Evolutionary conservation across 371 early-diverging fungal genomes (phyloP).

Genomic region (Apophysomyces ossiformis): DNA sequence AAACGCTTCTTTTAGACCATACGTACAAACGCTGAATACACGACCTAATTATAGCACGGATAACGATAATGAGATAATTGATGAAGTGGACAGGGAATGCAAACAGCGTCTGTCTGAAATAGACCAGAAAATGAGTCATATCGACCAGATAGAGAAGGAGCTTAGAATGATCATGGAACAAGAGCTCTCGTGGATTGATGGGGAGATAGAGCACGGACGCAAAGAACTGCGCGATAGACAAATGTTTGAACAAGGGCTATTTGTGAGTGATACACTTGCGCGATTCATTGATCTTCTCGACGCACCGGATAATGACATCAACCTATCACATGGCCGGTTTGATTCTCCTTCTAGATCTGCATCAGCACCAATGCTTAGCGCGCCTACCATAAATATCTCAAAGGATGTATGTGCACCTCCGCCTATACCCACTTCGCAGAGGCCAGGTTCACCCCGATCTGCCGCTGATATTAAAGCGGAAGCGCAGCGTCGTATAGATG

Average conservation of each 20-base stretch:
- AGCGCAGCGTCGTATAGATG: constrained; percentile 45
- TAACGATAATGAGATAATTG: background rate
- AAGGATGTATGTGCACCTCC: constrained; percentile 29
- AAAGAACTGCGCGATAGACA: constrained; percentile 32
- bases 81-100: background rate
- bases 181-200: constrained; percentile 24
- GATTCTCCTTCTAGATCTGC: constrained; percentile 12
- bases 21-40: constrained; percentile 46
- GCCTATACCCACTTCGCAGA: constrained; percentile 42
- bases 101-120: background rate
- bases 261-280: constrained; percentile 38
- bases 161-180: constrained; percentile 17
- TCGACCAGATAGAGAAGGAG: constrained; percentile 5
- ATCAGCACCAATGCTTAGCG: constrained; percentile 6
- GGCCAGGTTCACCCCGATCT: constrained; percentile 49
- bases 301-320: constrained; percentile 2
- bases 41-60: constrained; percentile 27
- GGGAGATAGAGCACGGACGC: constrained; percentile 18
- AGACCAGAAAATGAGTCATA: background rate
- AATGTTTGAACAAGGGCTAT: constrained; percentile 55
- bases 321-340: background rate
- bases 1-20: constrained; percentile 24
- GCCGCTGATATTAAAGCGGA: constrained; percentile 51
- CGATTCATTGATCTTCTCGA: constrained; percentile 41
- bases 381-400: constrained; percentile 6